Conservation (phyloP, 176 grass and related monocot species). For the Triticum monococcum region DNA sequence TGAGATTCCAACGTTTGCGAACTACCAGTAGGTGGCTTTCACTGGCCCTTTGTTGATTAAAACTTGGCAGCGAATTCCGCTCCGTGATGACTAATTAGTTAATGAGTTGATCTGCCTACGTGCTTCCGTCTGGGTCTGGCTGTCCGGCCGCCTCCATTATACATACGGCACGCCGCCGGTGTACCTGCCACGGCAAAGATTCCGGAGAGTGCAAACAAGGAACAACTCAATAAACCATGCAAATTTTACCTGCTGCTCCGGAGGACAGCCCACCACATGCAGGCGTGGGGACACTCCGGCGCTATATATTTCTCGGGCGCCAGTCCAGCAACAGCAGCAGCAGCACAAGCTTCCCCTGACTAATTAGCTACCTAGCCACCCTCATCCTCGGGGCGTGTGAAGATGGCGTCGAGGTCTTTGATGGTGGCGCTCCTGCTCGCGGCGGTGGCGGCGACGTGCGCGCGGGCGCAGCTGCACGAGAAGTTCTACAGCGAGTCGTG, state of each 20-base stretch:
- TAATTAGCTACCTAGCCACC: neutral
- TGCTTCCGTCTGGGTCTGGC: neutral
- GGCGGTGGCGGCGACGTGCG: slow-evolving; percentile 5
- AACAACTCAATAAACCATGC: slow-evolving; percentile 23
- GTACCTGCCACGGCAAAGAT: slow-evolving; percentile 46
- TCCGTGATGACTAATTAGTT: too few species aligned
- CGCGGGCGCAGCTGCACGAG: slow-evolving; percentile 37
- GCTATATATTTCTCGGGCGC: slow-evolving; percentile 39
- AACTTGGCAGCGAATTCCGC: too few species aligned
- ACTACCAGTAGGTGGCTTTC: slow-evolving; percentile 8
- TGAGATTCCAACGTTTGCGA: neutral
- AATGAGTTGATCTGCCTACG: too few species aligned
- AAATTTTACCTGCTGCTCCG: neutral
- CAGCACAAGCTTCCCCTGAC: neutral
- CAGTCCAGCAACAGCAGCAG: slow-evolving; percentile 44
- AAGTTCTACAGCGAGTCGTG: slow-evolving; percentile 64
- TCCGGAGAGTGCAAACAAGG: neutral
- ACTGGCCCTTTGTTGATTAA: neutral
- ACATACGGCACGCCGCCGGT: neutral
- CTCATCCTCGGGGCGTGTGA: neutral
- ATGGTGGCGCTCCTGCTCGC: slow-evolving; percentile 25
- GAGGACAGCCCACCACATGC: slow-evolving; percentile 32
- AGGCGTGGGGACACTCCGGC: neutral
- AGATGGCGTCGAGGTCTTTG: slow-evolving; percentile 30
- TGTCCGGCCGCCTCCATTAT: neutral